Evolutionary conservation across 306 rosid genomes (phyloP), one percentile per base, ranked within the genome.

Genomic region (Prinsepia uniflora): DNA sequence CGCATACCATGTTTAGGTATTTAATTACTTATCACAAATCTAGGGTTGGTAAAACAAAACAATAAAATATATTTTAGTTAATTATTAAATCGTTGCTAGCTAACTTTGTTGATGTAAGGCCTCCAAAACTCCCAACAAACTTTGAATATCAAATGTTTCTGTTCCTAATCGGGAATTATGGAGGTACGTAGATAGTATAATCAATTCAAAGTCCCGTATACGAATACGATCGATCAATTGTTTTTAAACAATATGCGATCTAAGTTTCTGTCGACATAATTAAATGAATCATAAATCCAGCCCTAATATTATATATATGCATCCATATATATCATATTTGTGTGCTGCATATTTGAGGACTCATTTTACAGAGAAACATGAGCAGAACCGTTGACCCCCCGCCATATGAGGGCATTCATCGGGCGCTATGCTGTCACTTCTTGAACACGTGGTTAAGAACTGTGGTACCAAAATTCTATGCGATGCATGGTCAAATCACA

Each of bases 121-220:
- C 72, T 76, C 76, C 84, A 67, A 86, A 80, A 77, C 72, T 75
- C 81, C 78, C 81, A 89, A 85, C 90, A 83, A 86, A 82, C 92
- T 74, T 86, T 80, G 90, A 86, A 81, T 74, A 52, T 68, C 62
- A 75, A 55, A 4, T 13, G 19, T 43, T 34, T 54, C 45, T 41
- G 57, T 65, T 22, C 8, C 4, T 54, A 12, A 41, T 50, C n/a
- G 41, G 15, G 62, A 12, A 46, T 3, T 3, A 46, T 46, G 50
- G n/a, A 18, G 19, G 9, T 15, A 7, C 10, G 58, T 8, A 53
- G 24, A 6, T 53, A 7, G 13, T 4, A 46, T 10, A 46, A 46
- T 46, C 13, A 4, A 46, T 45, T 45, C 48, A 45, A 8, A 8
- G 1, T 45, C 19, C 9, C 6, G 6, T 59, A 15, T 36, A n/a